Percentiles rank a stretch among this genome's conserved stretches.
Conservation (phyloP, 495 filamentous ascomycete species). For the Neurospora sp. region DNA sequence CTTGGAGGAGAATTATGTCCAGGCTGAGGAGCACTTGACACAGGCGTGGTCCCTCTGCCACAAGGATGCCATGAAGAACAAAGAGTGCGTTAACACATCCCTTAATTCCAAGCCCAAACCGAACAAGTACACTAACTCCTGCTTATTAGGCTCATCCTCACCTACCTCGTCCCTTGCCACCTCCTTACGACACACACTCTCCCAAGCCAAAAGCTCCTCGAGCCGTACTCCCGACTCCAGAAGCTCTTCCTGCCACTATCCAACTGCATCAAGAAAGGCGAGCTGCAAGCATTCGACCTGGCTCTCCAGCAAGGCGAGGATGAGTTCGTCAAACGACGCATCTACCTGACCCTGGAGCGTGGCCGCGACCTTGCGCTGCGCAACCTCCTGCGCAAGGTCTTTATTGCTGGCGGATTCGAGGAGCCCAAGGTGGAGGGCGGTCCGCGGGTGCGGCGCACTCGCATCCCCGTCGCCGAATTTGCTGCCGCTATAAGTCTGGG, state of each 20-base stretch:
- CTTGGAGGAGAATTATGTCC: conserved; percentile 78
- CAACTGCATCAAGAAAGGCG: conserved; percentile 65
- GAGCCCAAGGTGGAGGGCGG: conserved; percentile 55
- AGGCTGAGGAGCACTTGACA: conserved; percentile 74
- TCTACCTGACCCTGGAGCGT: conserved; percentile 88
- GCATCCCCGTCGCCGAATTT: conserved; percentile 75
- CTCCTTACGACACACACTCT: conserved; percentile 79
- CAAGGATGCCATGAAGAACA: conserved; percentile 57
- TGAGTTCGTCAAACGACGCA: conserved; percentile 87
- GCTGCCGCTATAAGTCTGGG: conserved; percentile 46
- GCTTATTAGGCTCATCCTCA: conserved; percentile 66
- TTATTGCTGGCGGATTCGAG: conserved; percentile 68
- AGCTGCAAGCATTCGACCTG: conserved; percentile 74
- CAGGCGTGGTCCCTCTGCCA: conserved; percentile 72
- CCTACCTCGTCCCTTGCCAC: conserved; percentile 86
- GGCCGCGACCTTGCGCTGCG: conserved; percentile 83
- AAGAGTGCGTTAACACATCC: conserved; percentile 48
- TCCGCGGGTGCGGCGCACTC: conserved; percentile 52
- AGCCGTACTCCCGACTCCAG: conserved; percentile 67
- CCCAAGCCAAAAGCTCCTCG: conserved; percentile 59
- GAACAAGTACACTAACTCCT: conserved; percentile 3
- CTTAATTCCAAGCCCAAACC: not conserved
- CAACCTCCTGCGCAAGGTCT: conserved; percentile 85
- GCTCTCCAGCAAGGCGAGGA: conserved; percentile 72
- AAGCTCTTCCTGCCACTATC: conserved; percentile 67